Evolutionary conservation across 768 basidiomycete genomes (phyloP).

Genomic region (Phylloporus scabripes): DNA sequence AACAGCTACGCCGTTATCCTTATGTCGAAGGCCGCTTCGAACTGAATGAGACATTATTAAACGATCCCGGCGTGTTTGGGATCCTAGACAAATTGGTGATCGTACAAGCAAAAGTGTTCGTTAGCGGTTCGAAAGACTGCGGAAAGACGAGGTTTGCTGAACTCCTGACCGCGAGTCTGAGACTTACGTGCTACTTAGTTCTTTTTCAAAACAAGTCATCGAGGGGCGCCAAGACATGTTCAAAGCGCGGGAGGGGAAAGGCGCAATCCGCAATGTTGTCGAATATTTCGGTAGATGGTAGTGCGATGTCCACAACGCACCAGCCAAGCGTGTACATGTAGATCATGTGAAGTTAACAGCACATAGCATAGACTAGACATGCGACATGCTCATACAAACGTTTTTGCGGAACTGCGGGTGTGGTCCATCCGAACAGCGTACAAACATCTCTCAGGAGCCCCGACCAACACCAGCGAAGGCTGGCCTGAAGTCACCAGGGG

Average conservation of each 20-base stretch:
- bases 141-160: constrained; percentile 41
- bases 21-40: constrained; percentile 19
- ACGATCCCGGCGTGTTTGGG: constrained; percentile 47
- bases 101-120: constrained; percentile 43
- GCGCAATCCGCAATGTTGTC: constrained; percentile 35
- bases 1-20: constrained; percentile 27
- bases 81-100: constrained; percentile 56
- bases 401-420: constrained; percentile 11
- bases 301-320: neutral
- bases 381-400: constrained; percentile 25
- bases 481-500: constrained; percentile 85
- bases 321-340: neutral
- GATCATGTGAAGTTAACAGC: constrained; percentile 4
- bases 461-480: constrained; percentile 86
- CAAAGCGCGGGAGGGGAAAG: constrained; percentile 2
- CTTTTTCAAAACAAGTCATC: constrained; percentile 50
- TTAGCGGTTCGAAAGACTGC: constrained; percentile 45
- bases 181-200: constrained; percentile 25
- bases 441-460: constrained; percentile 60
- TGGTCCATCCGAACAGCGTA: neutral
- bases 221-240: constrained; percentile 34
- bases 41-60: constrained; percentile 29
- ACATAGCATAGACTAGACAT: constrained; percentile 26
- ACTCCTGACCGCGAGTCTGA: neutral
- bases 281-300: constrained; percentile 39